Percentiles rank a stretch among this genome's conserved stretches.
Conservation (phyloP, 2,329 filamentous ascomycete species). For the Colletotrichum sp. region DNA sequence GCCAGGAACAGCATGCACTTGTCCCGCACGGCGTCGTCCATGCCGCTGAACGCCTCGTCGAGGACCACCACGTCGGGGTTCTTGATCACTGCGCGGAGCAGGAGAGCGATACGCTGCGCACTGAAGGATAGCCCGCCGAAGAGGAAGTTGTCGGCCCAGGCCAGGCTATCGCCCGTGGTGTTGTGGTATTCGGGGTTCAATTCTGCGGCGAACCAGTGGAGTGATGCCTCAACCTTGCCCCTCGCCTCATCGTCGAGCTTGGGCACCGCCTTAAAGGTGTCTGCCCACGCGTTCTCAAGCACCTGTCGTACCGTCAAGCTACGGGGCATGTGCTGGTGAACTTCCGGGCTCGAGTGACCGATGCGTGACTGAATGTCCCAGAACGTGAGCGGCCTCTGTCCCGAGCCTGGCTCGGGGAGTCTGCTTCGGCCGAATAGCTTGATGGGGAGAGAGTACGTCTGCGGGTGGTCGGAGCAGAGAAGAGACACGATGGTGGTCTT, state of each 20-base stretch:
- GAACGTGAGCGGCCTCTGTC: conserved; percentile 76
- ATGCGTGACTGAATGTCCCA: conserved; percentile 92
- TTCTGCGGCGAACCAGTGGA: conserved; percentile 81
- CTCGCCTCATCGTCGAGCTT: conserved; percentile 62
- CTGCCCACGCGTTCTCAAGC: conserved; percentile 87
- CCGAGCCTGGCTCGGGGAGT: conserved; percentile 73
- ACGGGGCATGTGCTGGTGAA: conserved; percentile 90
- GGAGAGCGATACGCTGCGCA: conserved; percentile 83
- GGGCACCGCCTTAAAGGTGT: conserved; percentile 80
- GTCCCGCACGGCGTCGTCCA: conserved; percentile 82
- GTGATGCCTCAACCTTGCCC: conserved; percentile 68
- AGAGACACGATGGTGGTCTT: conserved; percentile 95
- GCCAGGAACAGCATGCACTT: conserved; percentile 85
- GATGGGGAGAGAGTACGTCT: conserved; percentile 89
- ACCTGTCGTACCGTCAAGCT: conserved; percentile 74
- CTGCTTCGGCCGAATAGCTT: conserved; percentile 83
- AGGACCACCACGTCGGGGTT: conserved; percentile 81
- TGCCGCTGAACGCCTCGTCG: conserved; percentile 87
- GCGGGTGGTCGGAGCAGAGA: conserved; percentile 94
- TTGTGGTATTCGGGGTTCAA: conserved; percentile 61
- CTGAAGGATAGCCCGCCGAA: conserved; percentile 82
- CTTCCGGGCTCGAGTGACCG: conserved; percentile 92
- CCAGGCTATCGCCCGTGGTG: conserved; percentile 34
- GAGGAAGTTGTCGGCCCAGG: conserved; percentile 70
- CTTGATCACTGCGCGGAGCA: conserved; percentile 82